Evolutionary conservation across 106 monocot genomes (phyloP), one percentile per base, ranked within the genome.

Genomic region (Dendrobium nobile): DNA sequence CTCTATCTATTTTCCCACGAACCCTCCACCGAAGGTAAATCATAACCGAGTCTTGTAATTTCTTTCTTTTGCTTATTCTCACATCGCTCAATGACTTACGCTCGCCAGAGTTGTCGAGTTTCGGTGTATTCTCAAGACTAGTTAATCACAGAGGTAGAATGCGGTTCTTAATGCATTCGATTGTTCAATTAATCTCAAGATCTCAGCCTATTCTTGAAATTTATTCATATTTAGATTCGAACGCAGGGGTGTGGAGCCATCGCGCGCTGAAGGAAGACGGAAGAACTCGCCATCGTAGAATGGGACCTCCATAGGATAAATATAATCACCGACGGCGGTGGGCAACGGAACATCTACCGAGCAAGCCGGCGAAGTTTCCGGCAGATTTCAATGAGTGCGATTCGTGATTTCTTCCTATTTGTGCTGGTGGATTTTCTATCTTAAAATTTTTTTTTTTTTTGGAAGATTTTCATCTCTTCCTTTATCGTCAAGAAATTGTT

Each of bases 1-100:
- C 85, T 86, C 82, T 86, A 79, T 79, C 82, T 82, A 79, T 73
- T 73, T 48, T 86, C 85, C 40, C 85, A 82, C 85, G 82, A 86
- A 61, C 85, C 75, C 31, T 79, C 82, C 47, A 37, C 73, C 56
- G 20, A 48, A 33, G 82, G 78, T 86, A 40, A 47, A 7, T 11
- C 13, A 2, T 51, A 13, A 51, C 15, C 2, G 13, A 3, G 10
- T 13, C 51, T n/a, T 13, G 18, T 16, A 44, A 10, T 37, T 7
- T 20, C 7, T 10, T 26, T 78, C 68, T 45, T 4, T 37, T 37
- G 2, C 72, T 3, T 17, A 17, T 78, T 48, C 72, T 72, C 37
- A 40, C 72, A 33, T 40, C 72, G 37, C 37, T 72, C 72, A 40
- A 15, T 16, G 33, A 40, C 54, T 40, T 67, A 6, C 44, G 22